Evolutionary conservation across 2,329 filamentous ascomycete species (phyloP), one percentile per base, ranked within the genome.

Genomic region (Clarireedia paspali): DNA sequence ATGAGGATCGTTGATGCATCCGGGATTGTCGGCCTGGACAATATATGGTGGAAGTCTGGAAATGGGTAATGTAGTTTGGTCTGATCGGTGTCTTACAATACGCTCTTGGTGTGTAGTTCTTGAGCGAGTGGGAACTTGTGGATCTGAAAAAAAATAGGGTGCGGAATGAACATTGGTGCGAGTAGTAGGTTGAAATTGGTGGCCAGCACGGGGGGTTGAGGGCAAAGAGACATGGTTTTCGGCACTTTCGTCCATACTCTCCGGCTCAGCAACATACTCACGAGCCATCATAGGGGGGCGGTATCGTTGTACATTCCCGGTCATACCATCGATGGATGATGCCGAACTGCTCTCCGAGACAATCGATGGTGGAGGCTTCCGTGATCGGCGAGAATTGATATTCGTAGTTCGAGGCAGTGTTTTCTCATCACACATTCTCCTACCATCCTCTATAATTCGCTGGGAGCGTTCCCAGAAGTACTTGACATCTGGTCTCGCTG

Each of bases 401-500:
- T 14, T 34, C 30, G 30, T 14, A 34, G 30, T 34, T 34, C 39
- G 39, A 15, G n/a, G 39, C 6, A 20, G 39, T 20, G 2, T 7
- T 42, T 42, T 42, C 3, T 42, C 15, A 1, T 42, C 39, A 10
- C 39, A 42, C 0, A 42, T 42, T 20, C 39, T 42, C 39, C 39
- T 42, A 42, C n/a, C 3, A 3, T 42, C 39, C 14, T 4, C 15
- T n/a, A 42, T 42, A 2, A 42, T 20, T 42, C 39, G 39, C 20
- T 42, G n/a, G 20, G 39, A 42, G 39, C 39, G 39, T 42, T 42
- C n/a, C 15, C 20, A 42, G 5, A 42, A 17, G 17, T 20, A 7
- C 15, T 47, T 30, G 26, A 57, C 55, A 17, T 6, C 46, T 20
- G 57, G 50, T 24, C 59, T 60, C 4, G 44, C 48, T 17, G 30